phyloP scores from a whole-genome alignment of 2,329 filamentous ascomycete genomes.

The Basipetospora chlamydospora region DNA sequence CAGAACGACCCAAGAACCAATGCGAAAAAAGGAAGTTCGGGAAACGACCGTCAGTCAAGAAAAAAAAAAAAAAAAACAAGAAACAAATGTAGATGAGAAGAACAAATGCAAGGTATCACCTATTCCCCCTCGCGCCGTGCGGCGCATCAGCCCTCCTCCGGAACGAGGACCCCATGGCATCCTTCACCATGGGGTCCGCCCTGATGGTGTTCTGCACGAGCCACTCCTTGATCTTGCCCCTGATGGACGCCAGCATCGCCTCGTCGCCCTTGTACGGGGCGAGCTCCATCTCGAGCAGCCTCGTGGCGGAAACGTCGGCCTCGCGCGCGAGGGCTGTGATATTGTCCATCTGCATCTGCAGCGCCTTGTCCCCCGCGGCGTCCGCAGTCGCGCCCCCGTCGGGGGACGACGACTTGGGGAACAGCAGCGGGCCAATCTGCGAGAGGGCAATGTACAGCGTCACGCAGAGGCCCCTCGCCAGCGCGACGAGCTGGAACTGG shows the following conservation, averaged over 20 bases:
- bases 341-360: constrained; percentile 50
- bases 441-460: constrained; percentile 73
- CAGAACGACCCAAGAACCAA: too few relatives aligned
- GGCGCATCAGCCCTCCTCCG: constrained; percentile 48
- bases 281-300: constrained; percentile 64
- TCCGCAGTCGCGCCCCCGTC: constrained; percentile 12
- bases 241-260: constrained; percentile 27
- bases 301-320: constrained; percentile 53
- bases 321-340: constrained; percentile 45
- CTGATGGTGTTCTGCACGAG: constrained; percentile 75
- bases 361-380: constrained; percentile 30
- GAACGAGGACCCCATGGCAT: constrained; percentile 57
- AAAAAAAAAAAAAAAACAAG: too few relatives aligned
- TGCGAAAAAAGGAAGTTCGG: too few relatives aligned
- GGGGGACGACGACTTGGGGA: constrained; percentile 14
- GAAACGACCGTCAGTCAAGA: too few relatives aligned
- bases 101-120: background rate
- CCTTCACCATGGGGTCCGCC: constrained; percentile 65
- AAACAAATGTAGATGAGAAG: background rate
- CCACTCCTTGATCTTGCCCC: constrained; percentile 61
- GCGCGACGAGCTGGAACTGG: constrained; percentile 68
- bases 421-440: constrained; percentile 59
- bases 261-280: constrained; percentile 67
- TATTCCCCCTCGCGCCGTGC: constrained; percentile 37
- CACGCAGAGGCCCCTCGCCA: constrained; percentile 62